Conservation (phyloP, 148 eudicot species). For the Camellia sinensis region DNA sequence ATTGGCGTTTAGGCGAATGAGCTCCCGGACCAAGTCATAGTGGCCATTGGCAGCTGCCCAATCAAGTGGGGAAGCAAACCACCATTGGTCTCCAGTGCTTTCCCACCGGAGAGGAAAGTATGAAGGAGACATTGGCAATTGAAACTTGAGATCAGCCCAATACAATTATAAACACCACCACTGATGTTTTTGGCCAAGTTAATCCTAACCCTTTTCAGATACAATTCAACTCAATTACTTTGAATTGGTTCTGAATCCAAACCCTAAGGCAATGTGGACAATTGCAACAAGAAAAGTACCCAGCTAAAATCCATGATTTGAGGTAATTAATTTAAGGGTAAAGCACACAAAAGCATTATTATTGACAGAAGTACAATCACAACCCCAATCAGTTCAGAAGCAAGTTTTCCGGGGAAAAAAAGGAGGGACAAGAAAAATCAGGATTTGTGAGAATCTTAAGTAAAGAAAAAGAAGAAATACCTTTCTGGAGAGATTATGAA, state of each 20-base stretch:
- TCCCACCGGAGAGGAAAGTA: slow-evolving; percentile 81
- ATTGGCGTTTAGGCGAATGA: slow-evolving; percentile 67
- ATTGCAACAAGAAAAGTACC: background rate
- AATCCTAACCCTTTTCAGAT: background rate
- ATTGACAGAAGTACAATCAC: background rate
- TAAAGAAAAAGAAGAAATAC: background rate
- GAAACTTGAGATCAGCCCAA: background rate
- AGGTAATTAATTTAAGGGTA: background rate
- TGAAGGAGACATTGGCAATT: slow-evolving; percentile 29
- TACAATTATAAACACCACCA: background rate
- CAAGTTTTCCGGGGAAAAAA: background rate
- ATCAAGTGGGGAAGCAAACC: slow-evolving; percentile 87
- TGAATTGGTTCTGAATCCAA: background rate
- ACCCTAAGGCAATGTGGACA: background rate
- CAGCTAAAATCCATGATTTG: background rate
- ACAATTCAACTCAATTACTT: background rate
- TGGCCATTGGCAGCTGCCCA: slow-evolving; percentile 91
- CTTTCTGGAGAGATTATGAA: slow-evolving; percentile 7
- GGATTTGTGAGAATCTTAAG: background rate
- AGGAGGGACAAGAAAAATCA: background rate
- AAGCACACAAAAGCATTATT: background rate
- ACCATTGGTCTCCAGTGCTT: slow-evolving; percentile 93
- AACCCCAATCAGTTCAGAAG: background rate
- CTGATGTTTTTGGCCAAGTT: background rate
- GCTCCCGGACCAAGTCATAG: slow-evolving; percentile 74